Evolutionary conservation across 2,329 filamentous ascomycete species (phyloP), one percentile per base, ranked within the genome.

Genomic region (Alternaria sp.): DNA sequence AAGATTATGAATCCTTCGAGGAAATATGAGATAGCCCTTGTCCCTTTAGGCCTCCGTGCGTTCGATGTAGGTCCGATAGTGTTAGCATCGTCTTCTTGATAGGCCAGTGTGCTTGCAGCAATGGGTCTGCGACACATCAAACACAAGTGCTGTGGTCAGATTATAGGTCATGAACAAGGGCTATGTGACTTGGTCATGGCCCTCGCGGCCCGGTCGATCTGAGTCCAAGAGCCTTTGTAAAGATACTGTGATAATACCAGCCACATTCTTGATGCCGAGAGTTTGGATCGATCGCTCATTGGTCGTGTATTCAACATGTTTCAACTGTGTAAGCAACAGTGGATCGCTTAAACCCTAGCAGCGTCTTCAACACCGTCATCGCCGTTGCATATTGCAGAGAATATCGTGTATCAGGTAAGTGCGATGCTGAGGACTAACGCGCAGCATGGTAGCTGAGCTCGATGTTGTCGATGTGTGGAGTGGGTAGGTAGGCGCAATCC

Each of bases 181-280:
- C 23, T 59, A 37, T 60, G 60, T 55, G 61, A 63, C 54, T 68
- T 53, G 30, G 58, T 46, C 53, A 26, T 69, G 63, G 61, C 56
- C 54, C 57, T 51, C 55, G 58, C 68, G 67, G 66, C 37, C 70
- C 66, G 67, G 67, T 56, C 55, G 67, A 75, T 71, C 71, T 51
- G 60, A 58, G 46, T 37, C 43, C 66, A 49, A 50, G 51, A 41
- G 23, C 43, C 33, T 54, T 61, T 47, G 45, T 54, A 47, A 33
- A 59, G 49, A 46, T 61, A 50, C 30, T 54, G 25, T 61, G n/a
- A 41, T 26, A 18, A 15, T 50, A 28, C 50, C 51, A 66, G 66
- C 62, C 61, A 68, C 58, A 61, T 33, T 50, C 61, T 55, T 53
- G 41, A 58, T 55, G 49, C 53, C 55, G 50, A 64, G 51, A 57